These are phyloP conservation scores for Fusarium sp. DNA, from an alignment of 2,329 filamentous ascomycete species.

Conservation along the genomic window DNA sequence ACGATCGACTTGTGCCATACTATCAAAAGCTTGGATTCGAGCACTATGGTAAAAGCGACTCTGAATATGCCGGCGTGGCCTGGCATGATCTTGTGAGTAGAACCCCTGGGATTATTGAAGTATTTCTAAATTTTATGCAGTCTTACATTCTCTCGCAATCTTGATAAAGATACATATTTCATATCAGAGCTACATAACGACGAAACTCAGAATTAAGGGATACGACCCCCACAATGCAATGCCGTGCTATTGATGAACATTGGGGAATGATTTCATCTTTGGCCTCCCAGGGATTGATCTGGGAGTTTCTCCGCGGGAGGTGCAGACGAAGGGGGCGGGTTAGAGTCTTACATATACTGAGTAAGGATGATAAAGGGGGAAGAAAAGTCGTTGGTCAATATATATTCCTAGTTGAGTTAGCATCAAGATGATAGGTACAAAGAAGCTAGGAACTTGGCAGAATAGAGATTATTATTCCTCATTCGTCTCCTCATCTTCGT, in stretches of 20 bases:
- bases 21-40: conserved; percentile 49
- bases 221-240: background rate
- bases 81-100: conserved; percentile 49
- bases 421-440: background rate
- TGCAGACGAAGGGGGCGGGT: accelerated
- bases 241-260: accelerated
- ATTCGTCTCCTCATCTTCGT: no score
- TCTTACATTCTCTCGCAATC: conserved; percentile 16
- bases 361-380: background rate
- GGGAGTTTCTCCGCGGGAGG: no score
- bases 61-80: conserved; percentile 47
- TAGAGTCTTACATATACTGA: background rate
- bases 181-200: accelerated
- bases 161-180: background rate
- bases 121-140: background rate
- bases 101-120: accelerated
- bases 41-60: conserved; percentile 49
- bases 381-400: no score
- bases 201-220: background rate
- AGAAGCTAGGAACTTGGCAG: background rate
- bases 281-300: background rate
- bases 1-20: conserved; percentile 47
- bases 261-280: background rate
- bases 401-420: background rate
- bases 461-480: accelerated